Evolutionary conservation across 2,329 filamentous ascomycete genomes (phyloP).

Genomic region (Ascochyta lentis): DNA sequence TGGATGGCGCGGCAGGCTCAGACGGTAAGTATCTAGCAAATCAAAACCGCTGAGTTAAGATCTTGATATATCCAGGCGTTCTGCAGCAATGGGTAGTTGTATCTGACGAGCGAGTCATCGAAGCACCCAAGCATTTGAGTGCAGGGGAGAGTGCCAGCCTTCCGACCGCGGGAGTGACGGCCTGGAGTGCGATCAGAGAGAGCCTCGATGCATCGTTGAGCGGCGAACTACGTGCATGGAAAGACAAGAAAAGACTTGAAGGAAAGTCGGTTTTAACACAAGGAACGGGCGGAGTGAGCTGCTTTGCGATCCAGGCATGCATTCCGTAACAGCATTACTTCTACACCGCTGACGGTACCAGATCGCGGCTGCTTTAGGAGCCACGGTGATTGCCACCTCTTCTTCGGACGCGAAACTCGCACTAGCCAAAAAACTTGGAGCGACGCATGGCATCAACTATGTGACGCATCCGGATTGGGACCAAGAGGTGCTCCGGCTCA

Average conservation of each 20-base stretch:
- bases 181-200: conserved; percentile 25
- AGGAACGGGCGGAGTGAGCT: conserved; percentile 59
- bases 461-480: conserved; percentile 62
- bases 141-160: conserved; percentile 37
- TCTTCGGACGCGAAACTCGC: conserved; percentile 60
- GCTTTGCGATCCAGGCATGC: conserved; percentile 35
- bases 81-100: conserved; percentile 31
- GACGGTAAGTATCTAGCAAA: conserved; percentile 39
- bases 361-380: conserved; percentile 31
- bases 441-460: conserved; percentile 62
- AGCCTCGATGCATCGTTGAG: conserved; percentile 10
- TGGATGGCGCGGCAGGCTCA: conserved; percentile 15
- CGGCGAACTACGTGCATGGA: conserved; percentile 9
- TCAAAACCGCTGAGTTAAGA: no score
- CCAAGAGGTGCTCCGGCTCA: conserved; percentile 57
- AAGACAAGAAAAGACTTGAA: conserved; percentile 17
- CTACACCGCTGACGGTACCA: background rate
- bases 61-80: background rate
- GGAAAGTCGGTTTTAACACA: conserved; percentile 63
- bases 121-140: conserved; percentile 32
- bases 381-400: conserved; percentile 66
- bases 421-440: conserved; percentile 56
- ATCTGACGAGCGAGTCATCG: conserved; percentile 26
- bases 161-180: conserved; percentile 29
- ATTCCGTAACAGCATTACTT: background rate